Evolutionary conservation across 345 rosid species (phyloP).

Genomic region (Euphorbia pulcherrima): DNA sequence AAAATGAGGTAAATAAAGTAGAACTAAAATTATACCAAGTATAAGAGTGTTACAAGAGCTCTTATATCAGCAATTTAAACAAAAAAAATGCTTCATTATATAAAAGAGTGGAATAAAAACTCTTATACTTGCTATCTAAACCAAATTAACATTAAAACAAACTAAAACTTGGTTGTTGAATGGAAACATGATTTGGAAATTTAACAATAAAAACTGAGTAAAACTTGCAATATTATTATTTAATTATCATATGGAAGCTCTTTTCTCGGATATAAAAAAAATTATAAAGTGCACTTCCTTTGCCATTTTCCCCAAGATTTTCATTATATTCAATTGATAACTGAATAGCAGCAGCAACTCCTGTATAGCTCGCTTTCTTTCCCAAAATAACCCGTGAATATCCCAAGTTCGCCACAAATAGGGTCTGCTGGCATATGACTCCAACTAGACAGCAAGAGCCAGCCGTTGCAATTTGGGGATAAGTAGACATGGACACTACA

Average conservation of each 20-base stretch:
- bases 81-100: too few species aligned
- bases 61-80: too few species aligned
- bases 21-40: too few species aligned
- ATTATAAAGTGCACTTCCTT: constrained; percentile 48
- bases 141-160: too few species aligned
- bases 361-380: not conserved
- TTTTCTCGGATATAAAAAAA: constrained; percentile 78
- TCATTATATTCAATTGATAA: constrained; percentile 24
- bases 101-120: too few species aligned
- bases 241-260: constrained; percentile 94
- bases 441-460: constrained; percentile 94
- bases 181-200: too few species aligned
- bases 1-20: too few species aligned
- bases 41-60: too few species aligned
- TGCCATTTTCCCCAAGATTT: constrained; percentile 37
- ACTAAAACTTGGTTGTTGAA: too few species aligned
- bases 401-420: constrained; percentile 64
- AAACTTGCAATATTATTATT: too few species aligned
- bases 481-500: constrained; percentile 53
- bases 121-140: too few species aligned
- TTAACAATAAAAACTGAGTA: too few species aligned
- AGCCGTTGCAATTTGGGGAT: constrained; percentile 65
- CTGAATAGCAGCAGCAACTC: not conserved
- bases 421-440: constrained; percentile 64
- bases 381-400: not conserved